Base-by-base conservation (phyloP, 2,329 filamentous ascomycete genomes). In the Cordyceps cateniannulata region DNA sequence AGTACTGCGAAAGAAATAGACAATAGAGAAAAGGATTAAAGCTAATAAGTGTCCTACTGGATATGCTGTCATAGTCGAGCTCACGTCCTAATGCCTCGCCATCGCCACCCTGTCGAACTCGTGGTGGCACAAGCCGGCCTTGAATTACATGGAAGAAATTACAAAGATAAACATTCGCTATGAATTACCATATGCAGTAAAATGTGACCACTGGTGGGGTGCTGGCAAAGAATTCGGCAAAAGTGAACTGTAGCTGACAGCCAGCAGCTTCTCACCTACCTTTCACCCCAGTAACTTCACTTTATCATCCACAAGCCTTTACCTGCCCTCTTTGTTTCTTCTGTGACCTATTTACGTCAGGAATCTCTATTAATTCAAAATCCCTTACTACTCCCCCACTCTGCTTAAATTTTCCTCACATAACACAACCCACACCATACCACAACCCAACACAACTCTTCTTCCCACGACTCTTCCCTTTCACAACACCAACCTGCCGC, bases 211-310 rank as follows among this genome's bases (percentile, higher is more conserved):
- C 7, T 45, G 25, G 40, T 47, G 42, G 42, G 5, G 53, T 35
- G 4, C 7, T 24, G 27, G 6, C 14, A 57, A 57, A 18, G 38
- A 24, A 29, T 38, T 27, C 18, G 29, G 52, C 38, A 18, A 48
- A 50, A 42, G 55, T 58, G 45, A 58, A 29, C 32, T 29, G 45
- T 20, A 18, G 10, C 42, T 56, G 53, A 55, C 5, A 20, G 32
- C 27, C 10, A 29, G n/a, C 22, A 27, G 18, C 44, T 32, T 32
- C 22, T 55, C 52, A 56, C 35, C 40, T 3, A 18, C 7, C n/a
- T 32, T n/a, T 56, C 51, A 44, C 35, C 9, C 14, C 29, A 56
- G 53, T 56, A 35, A 56, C 53, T 48, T 56, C 22, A 48, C 42
- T 18, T 56, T 35, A 12, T 38, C 40, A 16, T 20, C 14, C 29